Percentiles rank a stretch among this genome's conserved stretches.
These are phyloP conservation scores for Camillea tinctor DNA, from an alignment of 2,329 filamentous ascomycete genomes.

Conservation along the genomic window DNA sequence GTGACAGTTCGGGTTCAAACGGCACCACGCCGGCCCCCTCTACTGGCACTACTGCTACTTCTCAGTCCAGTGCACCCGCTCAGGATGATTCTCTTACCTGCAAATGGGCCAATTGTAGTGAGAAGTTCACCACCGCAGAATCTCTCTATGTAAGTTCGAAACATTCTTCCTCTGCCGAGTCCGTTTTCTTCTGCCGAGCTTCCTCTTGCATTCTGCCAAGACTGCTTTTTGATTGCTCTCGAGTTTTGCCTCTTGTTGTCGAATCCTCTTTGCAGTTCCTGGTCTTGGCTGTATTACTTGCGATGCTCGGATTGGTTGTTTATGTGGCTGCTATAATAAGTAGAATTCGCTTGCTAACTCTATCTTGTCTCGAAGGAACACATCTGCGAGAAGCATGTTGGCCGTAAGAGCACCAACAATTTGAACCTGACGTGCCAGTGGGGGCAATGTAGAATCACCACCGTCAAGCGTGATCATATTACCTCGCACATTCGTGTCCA, in stretches of 20 bases:
- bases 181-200: neutral
- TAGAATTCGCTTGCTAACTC: neutral
- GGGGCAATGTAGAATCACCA: conserved; percentile 94
- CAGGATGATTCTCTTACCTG: conserved; percentile 57
- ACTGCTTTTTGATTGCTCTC: neutral
- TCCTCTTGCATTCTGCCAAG: conserved; percentile 1
- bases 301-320: neutral
- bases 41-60: conserved; percentile 46
- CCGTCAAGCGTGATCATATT: conserved; percentile 98
- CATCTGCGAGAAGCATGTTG: conserved; percentile 96
- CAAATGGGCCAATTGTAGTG: conserved; percentile 59
- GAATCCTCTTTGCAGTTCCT: neutral
- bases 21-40: conserved; percentile 53
- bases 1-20: conserved; percentile 47
- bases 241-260: neutral
- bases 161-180: neutral
- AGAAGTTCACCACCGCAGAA: conserved; percentile 58
- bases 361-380: conserved; percentile 67
- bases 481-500: conserved; percentile 98
- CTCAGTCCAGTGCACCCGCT: conserved; percentile 38
- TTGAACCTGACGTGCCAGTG: conserved; percentile 96
- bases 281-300: neutral
- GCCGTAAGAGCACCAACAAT: conserved; percentile 98
- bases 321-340: neutral
- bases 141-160: conserved; percentile 55